A percentile compares a stretch with the other conserved stretches of the same genome.
phyloP scores from a whole-genome alignment of 208 protist species.

The Trypanosoma platydactyli region DNA sequence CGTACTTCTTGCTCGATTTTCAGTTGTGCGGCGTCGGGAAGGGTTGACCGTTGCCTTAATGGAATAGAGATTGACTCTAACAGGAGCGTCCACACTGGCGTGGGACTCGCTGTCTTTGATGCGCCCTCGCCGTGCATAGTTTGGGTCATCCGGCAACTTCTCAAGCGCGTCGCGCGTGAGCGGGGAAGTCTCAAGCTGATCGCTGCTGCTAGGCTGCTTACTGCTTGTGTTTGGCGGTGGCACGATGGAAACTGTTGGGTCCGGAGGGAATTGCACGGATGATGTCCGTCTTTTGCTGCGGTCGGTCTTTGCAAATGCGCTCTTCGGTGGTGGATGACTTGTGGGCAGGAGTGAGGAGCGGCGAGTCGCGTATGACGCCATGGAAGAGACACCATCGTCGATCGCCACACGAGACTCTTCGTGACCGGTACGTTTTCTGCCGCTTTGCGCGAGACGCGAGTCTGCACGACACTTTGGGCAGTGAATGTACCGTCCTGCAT shows the following conservation, averaged over 20 bases:
- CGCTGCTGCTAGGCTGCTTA: background rate
- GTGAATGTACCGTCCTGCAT: slow-evolving; percentile 62
- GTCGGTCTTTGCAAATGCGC: slow-evolving; percentile 39
- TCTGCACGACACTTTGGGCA: slow-evolving; percentile 76
- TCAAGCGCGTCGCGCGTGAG: slow-evolving; percentile 65
- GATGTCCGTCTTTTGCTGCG: slow-evolving; percentile 43
- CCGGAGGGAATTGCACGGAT: slow-evolving; percentile 64
- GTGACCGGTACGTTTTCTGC: slow-evolving; percentile 40
- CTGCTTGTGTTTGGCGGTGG: slow-evolving; percentile 4
- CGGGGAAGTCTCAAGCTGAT: slow-evolving; percentile 26
- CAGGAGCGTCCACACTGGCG: slow-evolving; percentile 10
- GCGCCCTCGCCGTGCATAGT: slow-evolving; percentile 24
- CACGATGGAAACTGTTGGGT: slow-evolving; percentile 21
- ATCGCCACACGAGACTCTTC: slow-evolving; percentile 42
- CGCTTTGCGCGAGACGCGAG: slow-evolving; percentile 78
- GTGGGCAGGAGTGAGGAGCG: slow-evolving; percentile 9
- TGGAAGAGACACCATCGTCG: slow-evolving; percentile 78
- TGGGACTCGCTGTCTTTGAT: slow-evolving; percentile 20
- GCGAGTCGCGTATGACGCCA: slow-evolving; percentile 40
- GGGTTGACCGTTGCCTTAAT: slow-evolving; percentile 21
- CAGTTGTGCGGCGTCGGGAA: slow-evolving; percentile 13
- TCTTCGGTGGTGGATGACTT: slow-evolving; percentile 19
- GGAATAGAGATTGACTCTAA: slow-evolving; percentile 33
- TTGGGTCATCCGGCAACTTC: slow-evolving; percentile 53
- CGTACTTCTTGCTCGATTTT: slow-evolving; percentile 40